Evolutionary conservation across 305 asterid genomes (phyloP).

Genomic region (Fraxinus xanthoxyloides): DNA sequence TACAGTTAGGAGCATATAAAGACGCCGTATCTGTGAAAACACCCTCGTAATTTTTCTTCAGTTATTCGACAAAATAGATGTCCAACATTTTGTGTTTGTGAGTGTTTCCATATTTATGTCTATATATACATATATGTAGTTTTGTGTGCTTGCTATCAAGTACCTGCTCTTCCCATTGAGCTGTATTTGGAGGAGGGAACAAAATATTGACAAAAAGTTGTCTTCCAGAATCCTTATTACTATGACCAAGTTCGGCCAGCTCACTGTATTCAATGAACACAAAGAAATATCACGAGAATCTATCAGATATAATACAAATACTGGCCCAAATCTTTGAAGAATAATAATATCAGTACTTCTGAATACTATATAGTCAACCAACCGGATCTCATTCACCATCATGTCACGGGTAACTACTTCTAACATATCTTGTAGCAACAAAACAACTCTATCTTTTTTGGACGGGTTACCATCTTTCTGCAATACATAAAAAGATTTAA

Average conservation of each 20-base stretch:
- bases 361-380: constrained; percentile 32
- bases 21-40: constrained; percentile 78
- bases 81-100: background rate
- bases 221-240: constrained; percentile 81
- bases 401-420: constrained; percentile 95
- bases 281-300: constrained; percentile 14
- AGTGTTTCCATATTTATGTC: background rate
- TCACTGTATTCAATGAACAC: constrained; percentile 54
- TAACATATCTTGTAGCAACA: constrained; percentile 91
- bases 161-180: constrained; percentile 99
- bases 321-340: background rate
- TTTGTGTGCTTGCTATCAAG: constrained; percentile 1
- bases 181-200: constrained; percentile 46
- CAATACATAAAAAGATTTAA: constrained; percentile 26
- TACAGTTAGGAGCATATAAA: constrained; percentile 90
- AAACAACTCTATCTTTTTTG: constrained; percentile 75
- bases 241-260: constrained; percentile 77
- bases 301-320: constrained; percentile 13
- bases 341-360: constrained; percentile 8
- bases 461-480: constrained; percentile 84
- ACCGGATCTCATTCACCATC: constrained; percentile 93
- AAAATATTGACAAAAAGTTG: constrained; percentile 74
- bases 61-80: constrained; percentile 12
- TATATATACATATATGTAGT: background rate
- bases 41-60: constrained; percentile 10